Conservation (phyloP, 2,329 filamentous ascomycete genomes). For the Fusarium oligoseptatum region DNA sequence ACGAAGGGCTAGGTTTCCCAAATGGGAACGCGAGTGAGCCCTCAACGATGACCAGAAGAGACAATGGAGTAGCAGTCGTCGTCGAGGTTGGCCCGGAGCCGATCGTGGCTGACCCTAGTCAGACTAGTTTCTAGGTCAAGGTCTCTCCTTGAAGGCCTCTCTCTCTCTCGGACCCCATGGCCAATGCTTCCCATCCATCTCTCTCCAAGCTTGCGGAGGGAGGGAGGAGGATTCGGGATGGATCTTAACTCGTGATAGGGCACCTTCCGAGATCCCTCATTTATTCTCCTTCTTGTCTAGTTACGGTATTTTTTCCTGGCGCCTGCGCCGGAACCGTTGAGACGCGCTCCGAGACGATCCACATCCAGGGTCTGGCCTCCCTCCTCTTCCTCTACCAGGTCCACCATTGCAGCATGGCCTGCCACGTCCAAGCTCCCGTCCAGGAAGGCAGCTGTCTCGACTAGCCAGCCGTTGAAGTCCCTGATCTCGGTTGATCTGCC, state of each 20-base stretch:
- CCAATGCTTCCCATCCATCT: conserved; percentile 19
- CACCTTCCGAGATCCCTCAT: conserved; percentile 24
- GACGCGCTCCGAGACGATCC: conserved; percentile 49
- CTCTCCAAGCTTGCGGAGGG: conserved; percentile 22
- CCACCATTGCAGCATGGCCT: conserved; percentile 57
- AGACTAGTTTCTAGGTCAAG: conserved; percentile 4
- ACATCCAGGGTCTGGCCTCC: conserved; percentile 49
- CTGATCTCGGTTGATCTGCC: conserved; percentile 67
- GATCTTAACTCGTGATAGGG: conserved; percentile 27
- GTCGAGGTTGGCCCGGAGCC: conserved; percentile 25
- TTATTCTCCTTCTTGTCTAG: conserved; percentile 24
- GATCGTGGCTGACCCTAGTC: conserved; percentile 29
- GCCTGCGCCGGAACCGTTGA: conserved; percentile 37
- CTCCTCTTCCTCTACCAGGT: conserved; percentile 59
- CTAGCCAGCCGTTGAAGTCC: conserved; percentile 72
- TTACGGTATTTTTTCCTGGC: conserved; percentile 13
- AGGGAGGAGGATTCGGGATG: conserved; percentile 12
- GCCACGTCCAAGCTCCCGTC: conserved; percentile 51
- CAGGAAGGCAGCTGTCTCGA: conserved; percentile 60
- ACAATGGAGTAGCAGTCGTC: conserved; percentile 9
- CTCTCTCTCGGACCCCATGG: not conserved
- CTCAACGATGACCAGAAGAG: not conserved
- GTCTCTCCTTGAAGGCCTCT: conserved; percentile 9
- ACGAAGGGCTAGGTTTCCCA: conserved; percentile 30
- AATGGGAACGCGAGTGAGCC: conserved; percentile 8